A percentile compares a stretch with the other conserved stretches of the same genome.
These are phyloP conservation scores for Hypoxylon sp. DNA, from an alignment of 2,329 filamentous ascomycete species.

Conservation along the genomic window DNA sequence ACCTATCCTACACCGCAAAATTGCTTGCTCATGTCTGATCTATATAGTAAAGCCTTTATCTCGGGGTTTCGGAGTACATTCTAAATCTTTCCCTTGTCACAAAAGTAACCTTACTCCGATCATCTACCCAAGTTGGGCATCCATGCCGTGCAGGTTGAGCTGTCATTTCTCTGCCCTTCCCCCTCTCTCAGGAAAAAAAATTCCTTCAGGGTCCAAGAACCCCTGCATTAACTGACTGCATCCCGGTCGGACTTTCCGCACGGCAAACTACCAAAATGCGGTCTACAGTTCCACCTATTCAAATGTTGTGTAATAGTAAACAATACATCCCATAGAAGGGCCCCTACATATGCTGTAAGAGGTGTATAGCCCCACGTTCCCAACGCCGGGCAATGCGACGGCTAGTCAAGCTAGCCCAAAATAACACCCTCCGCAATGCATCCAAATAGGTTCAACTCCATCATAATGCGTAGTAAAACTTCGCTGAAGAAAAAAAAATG, in stretches of 20 bases:
- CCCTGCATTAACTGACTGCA: constrained; percentile 15
- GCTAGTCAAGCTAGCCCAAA: constrained; percentile 29
- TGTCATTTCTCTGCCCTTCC: constrained; percentile 11
- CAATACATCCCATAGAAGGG: constrained; percentile 8
- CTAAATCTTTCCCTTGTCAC: constrained; percentile 11
- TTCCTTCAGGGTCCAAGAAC: constrained; percentile 5
- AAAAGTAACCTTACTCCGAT: constrained; percentile 13
- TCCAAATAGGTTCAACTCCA: constrained; percentile 17
- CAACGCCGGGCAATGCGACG: constrained; percentile 34
- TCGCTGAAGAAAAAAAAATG: constrained; percentile 5
- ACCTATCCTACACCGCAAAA: constrained; percentile 21
- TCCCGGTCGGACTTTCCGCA: constrained; percentile 25
- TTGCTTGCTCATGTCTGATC: constrained; percentile 28
- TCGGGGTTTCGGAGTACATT: neutral
- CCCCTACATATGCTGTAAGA: constrained; percentile 17
- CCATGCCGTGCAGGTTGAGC: constrained; percentile 35
- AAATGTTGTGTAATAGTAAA: constrained; percentile 5
- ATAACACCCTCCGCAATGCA: constrained; percentile 25
- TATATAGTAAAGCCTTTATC: constrained; percentile 19
- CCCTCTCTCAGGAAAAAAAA: neutral
- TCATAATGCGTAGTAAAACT: constrained; percentile 15
- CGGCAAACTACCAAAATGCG: constrained; percentile 8
- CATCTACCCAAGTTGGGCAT: constrained; percentile 32
- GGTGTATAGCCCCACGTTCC: constrained; percentile 24
- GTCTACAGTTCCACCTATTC: constrained; percentile 5